Evolutionary conservation across 2,329 filamentous ascomycete species (phyloP).

Genomic region (Madurella fahalii): DNA sequence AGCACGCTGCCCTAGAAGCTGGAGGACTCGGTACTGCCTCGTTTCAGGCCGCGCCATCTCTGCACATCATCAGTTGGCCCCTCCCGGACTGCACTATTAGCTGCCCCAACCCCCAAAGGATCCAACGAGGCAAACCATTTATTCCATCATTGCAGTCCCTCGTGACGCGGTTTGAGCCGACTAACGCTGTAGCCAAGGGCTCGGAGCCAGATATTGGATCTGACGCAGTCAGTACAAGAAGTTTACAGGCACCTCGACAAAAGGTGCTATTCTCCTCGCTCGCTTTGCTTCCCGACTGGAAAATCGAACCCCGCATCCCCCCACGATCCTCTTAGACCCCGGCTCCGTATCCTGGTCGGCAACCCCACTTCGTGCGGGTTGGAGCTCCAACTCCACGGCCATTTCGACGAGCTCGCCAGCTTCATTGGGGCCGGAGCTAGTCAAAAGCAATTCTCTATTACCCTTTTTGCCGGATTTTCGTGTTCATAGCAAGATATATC

Average conservation of each 20-base stretch:
- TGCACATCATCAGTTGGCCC: too few relatives aligned
- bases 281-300: background rate
- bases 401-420: background rate
- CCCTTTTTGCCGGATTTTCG: background rate
- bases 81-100: too few relatives aligned
- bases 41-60: too few relatives aligned
- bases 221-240: background rate
- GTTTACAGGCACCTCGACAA: background rate
- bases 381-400: background rate
- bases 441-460: background rate
- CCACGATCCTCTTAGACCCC: background rate
- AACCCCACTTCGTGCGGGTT: background rate
- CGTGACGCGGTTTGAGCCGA: too few relatives aligned
- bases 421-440: too few relatives aligned
- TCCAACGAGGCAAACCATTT: too few relatives aligned
- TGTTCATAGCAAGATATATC: background rate
- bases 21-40: too few relatives aligned
- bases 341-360: background rate
- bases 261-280: background rate
- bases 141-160: too few relatives aligned
- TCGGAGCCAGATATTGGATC: too few relatives aligned
- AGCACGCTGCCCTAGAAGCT: too few relatives aligned
- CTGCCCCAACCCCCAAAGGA: too few relatives aligned
- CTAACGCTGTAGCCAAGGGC: too few relatives aligned
- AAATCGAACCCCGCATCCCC: background rate